Evolutionary conservation across 1,284 basidiomycete species (phyloP).

Genomic region (Boletus subluridellus): DNA sequence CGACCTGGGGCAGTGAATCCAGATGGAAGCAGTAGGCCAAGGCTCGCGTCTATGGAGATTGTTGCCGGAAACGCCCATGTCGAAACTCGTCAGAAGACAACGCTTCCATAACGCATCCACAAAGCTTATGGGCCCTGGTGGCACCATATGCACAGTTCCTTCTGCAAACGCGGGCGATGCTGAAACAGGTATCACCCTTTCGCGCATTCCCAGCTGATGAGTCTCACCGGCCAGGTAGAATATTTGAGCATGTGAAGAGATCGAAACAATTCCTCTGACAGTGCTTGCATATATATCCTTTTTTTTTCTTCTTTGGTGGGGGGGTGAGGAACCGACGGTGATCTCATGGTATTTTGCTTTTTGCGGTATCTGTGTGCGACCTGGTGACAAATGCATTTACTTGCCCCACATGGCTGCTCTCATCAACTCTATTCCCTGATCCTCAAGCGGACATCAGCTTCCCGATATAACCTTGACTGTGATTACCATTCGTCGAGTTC

Average conservation of each 20-base stretch:
- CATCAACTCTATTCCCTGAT: constrained; percentile 11
- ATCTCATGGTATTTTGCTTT: constrained; percentile 2
- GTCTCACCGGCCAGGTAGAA: constrained; percentile 23
- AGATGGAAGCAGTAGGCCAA: constrained; percentile 12
- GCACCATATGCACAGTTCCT: constrained; percentile 7
- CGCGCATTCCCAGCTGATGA: constrained; percentile 28
- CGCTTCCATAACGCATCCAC: constrained; percentile 34
- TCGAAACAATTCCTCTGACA: constrained; percentile 9
- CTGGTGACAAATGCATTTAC: not conserved
- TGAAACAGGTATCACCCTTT: constrained; percentile 35
- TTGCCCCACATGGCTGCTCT: not conserved
- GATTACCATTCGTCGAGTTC: constrained; percentile 1
- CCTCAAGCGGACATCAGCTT: not conserved
- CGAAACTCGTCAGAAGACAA: constrained; percentile 33
- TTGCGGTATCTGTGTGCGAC: constrained; percentile 9
- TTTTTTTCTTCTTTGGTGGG: not conserved
- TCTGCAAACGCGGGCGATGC: constrained; percentile 16
- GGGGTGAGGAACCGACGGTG: not conserved
- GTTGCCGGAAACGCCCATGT: constrained; percentile 27
- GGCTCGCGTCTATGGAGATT: constrained; percentile 12
- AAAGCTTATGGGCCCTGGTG: constrained; percentile 17
- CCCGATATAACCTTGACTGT: constrained; percentile 7
- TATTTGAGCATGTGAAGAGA: constrained; percentile 28
- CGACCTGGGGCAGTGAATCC: constrained; percentile 29
- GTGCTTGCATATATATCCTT: constrained; percentile 4